These are phyloP conservation scores for Tolypocladium tundrense DNA, from an alignment of 2,329 filamentous ascomycete species.

Conservation along the genomic window DNA sequence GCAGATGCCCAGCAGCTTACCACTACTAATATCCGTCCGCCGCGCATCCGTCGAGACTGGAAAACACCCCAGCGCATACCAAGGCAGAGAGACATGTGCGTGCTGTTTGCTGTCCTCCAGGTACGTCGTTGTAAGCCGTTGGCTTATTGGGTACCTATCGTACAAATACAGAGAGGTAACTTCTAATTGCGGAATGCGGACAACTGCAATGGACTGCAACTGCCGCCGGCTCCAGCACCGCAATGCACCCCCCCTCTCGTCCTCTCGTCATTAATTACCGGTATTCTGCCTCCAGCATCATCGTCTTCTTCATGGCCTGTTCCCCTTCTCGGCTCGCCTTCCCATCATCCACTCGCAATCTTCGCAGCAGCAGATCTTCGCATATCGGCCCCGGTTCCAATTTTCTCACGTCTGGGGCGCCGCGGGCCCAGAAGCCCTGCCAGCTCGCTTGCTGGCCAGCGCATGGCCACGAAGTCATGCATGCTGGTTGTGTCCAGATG, in stretches of 20 bases:
- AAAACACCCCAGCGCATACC: neutral
- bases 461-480: slow-evolving; percentile 20
- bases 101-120: neutral
- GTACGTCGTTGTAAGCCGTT: neutral
- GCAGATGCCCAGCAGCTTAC: neutral
- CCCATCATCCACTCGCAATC: neutral
- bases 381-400: neutral
- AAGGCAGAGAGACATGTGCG: neutral
- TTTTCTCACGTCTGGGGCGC: neutral
- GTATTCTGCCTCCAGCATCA: neutral
- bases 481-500: slow-evolving; percentile 10
- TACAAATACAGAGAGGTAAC: neutral
- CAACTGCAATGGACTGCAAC: neutral
- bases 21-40: neutral
- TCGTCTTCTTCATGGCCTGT: neutral
- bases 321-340: neutral
- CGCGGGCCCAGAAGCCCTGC: neutral
- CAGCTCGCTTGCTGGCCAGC: slow-evolving; percentile 7
- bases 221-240: neutral
- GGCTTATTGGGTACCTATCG: neutral
- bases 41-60: neutral
- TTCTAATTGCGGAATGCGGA: neutral
- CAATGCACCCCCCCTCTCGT: too few relatives aligned
- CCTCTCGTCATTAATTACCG: too few relatives aligned
- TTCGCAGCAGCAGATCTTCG: neutral